Evolutionary conservation across 2,329 filamentous ascomycete genomes (phyloP).

Genomic region (Neoscytalidium dimidiatum): DNA sequence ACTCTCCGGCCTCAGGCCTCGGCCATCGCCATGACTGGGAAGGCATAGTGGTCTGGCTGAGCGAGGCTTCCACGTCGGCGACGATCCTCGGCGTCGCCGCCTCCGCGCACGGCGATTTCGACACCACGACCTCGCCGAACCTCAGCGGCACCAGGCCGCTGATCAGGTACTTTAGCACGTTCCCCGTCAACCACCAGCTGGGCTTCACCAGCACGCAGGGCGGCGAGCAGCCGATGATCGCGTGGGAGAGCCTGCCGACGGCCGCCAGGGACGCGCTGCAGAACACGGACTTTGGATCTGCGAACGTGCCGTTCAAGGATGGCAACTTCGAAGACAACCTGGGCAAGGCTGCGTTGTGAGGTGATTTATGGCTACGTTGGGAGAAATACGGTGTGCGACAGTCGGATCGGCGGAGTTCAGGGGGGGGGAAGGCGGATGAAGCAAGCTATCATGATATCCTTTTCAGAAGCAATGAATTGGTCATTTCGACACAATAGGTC

Average conservation of each 20-base stretch:
- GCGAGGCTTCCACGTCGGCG: conserved; percentile 21
- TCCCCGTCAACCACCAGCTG: conserved; percentile 51
- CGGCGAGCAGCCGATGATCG: conserved; percentile 50
- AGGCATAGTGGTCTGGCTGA: conserved; percentile 54
- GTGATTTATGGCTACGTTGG: no score
- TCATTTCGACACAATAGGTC: neutral
- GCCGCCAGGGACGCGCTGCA: conserved; percentile 47
- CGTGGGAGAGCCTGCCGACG: conserved; percentile 51
- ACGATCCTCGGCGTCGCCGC: conserved; percentile 52
- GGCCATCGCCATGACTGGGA: conserved; percentile 62
- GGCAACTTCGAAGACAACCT: conserved; percentile 50
- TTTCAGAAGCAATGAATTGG: neutral
- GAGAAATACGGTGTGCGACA: neutral
- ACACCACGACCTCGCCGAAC: conserved; percentile 44
- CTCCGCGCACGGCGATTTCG: conserved; percentile 53
- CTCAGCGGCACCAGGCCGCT: conserved; percentile 47
- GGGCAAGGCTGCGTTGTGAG: conserved; percentile 28
- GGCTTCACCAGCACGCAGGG: conserved; percentile 44
- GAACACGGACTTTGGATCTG: conserved; percentile 50
- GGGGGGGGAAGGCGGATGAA: neutral
- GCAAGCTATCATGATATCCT: neutral
- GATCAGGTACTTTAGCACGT: conserved; percentile 53
- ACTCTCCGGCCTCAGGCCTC: conserved; percentile 45
- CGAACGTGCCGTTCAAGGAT: conserved; percentile 52
- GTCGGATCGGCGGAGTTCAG: neutral